Base-by-base conservation (phyloP, 1,284 basidiomycete genomes). In the Vanrija humicola region DNA sequence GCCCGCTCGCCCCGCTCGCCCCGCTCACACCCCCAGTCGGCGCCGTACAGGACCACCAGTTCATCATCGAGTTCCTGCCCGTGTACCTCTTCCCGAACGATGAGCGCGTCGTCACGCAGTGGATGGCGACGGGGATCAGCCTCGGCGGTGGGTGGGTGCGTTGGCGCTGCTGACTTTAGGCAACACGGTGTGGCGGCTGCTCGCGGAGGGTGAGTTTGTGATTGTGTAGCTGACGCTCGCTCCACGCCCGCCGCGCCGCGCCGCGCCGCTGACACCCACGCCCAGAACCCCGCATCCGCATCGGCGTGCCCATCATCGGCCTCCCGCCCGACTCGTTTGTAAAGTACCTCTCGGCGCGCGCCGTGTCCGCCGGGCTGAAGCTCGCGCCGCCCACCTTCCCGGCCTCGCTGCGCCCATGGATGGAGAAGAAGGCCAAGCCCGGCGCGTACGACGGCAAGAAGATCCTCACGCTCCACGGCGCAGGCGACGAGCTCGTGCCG, bases 51-150 rank as follows among this genome's bases (percentile, higher is more conserved):
- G 92, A 95, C 66, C 82, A 90, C 8, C 86, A 86, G 0, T 86
- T 87, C 74, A 71, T 95, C 55, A 86, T 93, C 59, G 88, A 92
- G 69, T 87, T 90, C 67, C 79, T 95, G 3, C 83, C 86, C 0
- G 70, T 85, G 1, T 89, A 87, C 71, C 75, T 95, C 21, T 95
- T 88, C 69, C 90, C 90, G 0, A 67, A 78, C 19, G 84, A 79
- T 14, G 86, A 92, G 62, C 79, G 84, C 12, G 71, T 65, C 6
- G 82, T 95, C 42, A 79, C 77, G 4, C 80, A 84, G 56, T 94
- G 86, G 84, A 83, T 84, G 38, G 69, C 76, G 15, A 78, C 79
- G 0, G 82, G 82, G 7, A 76, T 81, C 52, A 79, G 77, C 3
- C 73, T 83, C 0, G 82, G 82, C 10, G 82, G 28, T 28, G 28